Conservation (phyloP, 2,329 filamentous ascomycete species). For the Neospermospora avenae region DNA sequence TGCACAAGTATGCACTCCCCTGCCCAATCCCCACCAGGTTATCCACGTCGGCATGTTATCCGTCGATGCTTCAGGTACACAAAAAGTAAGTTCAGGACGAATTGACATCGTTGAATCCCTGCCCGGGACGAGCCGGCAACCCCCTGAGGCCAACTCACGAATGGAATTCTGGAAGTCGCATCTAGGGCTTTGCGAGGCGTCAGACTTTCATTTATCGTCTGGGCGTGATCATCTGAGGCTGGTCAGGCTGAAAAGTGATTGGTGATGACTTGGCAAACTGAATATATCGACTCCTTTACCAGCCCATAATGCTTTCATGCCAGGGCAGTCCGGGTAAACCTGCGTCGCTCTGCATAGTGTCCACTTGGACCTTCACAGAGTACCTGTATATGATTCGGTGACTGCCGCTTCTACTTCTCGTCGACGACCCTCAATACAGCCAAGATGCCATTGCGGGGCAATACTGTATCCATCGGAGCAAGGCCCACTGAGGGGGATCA, state of each 20-base stretch:
- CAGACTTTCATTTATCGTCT: neutral
- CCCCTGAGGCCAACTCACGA: neutral
- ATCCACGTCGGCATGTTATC: constrained; percentile 2
- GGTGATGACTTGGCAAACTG: neutral
- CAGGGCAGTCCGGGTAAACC: neutral
- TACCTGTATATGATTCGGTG: too few species aligned
- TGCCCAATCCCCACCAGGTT: neutral
- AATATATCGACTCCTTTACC: neutral
- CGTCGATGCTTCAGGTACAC: constrained; percentile 3
- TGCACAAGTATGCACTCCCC: neutral
- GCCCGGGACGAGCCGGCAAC: constrained; percentile 3
- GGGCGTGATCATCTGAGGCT: neutral
- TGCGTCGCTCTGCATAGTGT: neutral
- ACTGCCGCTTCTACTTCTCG: neutral
- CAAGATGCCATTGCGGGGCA: constrained; percentile 2
- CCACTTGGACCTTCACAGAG: too few species aligned
- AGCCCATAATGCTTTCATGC: neutral
- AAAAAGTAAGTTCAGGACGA: neutral
- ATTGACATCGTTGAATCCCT: neutral
- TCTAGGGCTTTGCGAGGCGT: neutral
- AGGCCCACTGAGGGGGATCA: constrained; percentile 2
- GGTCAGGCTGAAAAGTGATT: neutral
- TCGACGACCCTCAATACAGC: neutral
- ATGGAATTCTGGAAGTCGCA: neutral
- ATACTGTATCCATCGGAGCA: neutral